Evolutionary conservation across 1,284 basidiomycete genomes (phyloP).

Genomic region (Rhodofomes roseus): DNA sequence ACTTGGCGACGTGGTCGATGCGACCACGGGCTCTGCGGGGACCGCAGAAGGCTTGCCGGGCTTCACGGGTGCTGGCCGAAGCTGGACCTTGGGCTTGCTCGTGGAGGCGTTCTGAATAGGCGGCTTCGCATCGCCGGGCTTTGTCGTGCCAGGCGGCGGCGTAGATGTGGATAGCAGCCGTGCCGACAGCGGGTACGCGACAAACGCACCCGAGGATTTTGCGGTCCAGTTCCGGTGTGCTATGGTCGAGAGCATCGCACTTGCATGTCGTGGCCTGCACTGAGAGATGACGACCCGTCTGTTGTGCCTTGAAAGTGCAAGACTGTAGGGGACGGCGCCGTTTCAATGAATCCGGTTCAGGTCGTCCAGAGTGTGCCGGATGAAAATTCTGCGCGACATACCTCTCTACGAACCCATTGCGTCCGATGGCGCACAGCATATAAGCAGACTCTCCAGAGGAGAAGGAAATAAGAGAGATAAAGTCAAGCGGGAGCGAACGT

Average conservation of each 20-base stretch:
- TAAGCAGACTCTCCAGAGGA: constrained; percentile 10
- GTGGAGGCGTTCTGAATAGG: constrained; percentile 14
- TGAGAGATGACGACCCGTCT: constrained; percentile 7
- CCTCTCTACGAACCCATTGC: constrained; percentile 32
- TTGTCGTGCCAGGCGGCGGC: constrained; percentile 24
- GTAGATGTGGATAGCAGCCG: constrained; percentile 19
- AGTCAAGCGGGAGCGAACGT: not conserved
- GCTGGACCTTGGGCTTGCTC: constrained; percentile 55
- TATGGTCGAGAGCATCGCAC: not conserved
- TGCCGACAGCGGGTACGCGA: constrained; percentile 3
- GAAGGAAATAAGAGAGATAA: not conserved
- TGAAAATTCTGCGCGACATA: constrained; percentile 7
- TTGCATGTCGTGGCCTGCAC: constrained; percentile 10
- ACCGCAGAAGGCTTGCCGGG: constrained; percentile 26
- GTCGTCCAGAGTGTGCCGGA: not conserved
- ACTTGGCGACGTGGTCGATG: constrained; percentile 5
- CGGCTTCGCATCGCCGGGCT: constrained; percentile 16
- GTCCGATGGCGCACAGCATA: constrained; percentile 31
- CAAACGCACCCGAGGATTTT: constrained; percentile 2
- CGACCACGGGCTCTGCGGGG: constrained; percentile 14
- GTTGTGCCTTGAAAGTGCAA: constrained; percentile 15
- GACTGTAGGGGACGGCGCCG: constrained; percentile 8
- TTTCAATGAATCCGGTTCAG: not conserved
- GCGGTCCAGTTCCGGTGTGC: not conserved
- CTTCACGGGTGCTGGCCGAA: constrained; percentile 64